Percentiles rank a stretch among this genome's conserved stretches.
These are phyloP conservation scores for Tricholoma saponaceum DNA, from an alignment of 768 basidiomycete genomes.

Conservation along the genomic window DNA sequence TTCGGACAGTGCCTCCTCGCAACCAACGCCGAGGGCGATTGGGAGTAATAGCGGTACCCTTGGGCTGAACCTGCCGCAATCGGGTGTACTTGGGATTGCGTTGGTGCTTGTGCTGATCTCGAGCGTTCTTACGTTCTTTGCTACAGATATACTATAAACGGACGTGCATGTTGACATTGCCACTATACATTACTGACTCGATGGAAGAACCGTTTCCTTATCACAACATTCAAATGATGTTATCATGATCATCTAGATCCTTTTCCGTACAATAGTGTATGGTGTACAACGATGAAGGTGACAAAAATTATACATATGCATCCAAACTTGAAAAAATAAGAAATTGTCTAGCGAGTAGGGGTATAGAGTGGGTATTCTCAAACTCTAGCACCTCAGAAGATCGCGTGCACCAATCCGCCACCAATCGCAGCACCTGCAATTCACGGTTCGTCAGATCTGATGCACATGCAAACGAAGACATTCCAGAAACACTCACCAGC, in stretches of 20 bases:
- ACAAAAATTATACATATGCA: background rate
- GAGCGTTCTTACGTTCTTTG: background rate
- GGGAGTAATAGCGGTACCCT: background rate
- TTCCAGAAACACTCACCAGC: constrained; percentile 41
- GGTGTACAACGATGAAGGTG: too few relatives aligned
- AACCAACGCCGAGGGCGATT: background rate
- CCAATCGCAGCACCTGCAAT: constrained; percentile 29
- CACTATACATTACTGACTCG: too few relatives aligned
- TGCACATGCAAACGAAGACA: background rate
- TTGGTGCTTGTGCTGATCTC: background rate
- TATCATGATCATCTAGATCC: too few relatives aligned
- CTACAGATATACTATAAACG: background rate
- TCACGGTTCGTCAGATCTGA: background rate
- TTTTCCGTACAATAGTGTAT: too few relatives aligned
- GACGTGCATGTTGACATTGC: background rate
- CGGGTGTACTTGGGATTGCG: background rate
- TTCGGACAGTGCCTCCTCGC: constrained; percentile 26
- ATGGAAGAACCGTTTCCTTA: background rate
- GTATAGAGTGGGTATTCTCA: background rate
- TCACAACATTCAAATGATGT: background rate
- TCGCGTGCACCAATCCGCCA: constrained; percentile 29
- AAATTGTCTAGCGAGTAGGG: background rate
- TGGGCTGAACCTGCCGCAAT: background rate
- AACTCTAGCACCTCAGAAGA: constrained; percentile 20
- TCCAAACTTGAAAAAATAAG: background rate